phyloP scores from a whole-genome alignment of 2,329 filamentous ascomycete genomes.

The Lojkania enalia region DNA sequence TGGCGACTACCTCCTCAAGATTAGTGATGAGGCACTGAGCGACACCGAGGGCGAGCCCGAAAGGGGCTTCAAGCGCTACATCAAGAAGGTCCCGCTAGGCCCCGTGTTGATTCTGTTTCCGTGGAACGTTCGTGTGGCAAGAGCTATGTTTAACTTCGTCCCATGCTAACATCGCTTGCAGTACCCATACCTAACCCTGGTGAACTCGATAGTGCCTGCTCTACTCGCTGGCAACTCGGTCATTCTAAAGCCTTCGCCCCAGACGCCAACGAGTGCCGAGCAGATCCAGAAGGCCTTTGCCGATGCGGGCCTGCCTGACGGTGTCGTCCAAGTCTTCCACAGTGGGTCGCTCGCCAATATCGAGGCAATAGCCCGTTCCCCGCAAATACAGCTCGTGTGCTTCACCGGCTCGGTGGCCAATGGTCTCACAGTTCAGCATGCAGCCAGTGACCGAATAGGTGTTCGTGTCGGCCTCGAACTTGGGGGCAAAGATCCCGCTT shows the following conservation, averaged over 20 bases:
- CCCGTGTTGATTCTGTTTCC: conserved; percentile 89
- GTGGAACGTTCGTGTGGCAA: conserved; percentile 76
- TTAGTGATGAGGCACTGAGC: conserved; percentile 75
- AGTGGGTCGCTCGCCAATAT: conserved; percentile 77
- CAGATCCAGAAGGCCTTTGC: conserved; percentile 75
- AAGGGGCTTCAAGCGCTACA: conserved; percentile 86
- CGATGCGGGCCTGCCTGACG: conserved; percentile 77
- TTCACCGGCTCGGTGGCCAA: conserved; percentile 93
- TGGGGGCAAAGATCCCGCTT: conserved; percentile 93
- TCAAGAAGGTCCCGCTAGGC: conserved; percentile 84
- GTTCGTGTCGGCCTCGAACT: conserved; percentile 88
- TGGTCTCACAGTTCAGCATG: conserved; percentile 81
- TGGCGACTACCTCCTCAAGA: conserved; percentile 81
- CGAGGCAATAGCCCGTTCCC: conserved; percentile 75
- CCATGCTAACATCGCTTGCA: conserved; percentile 46
- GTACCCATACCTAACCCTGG: conserved; percentile 93
- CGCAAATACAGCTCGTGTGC: conserved; percentile 78
- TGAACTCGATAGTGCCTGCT: conserved; percentile 93
- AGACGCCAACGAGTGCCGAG: conserved; percentile 91
- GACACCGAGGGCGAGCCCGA: conserved; percentile 83
- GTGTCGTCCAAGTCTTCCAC: conserved; percentile 92
- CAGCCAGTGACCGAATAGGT: conserved; percentile 75
- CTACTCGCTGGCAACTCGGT: conserved; percentile 87
- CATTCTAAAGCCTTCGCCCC: conserved; percentile 91
- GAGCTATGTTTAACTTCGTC: conserved; percentile 10